Conservation (phyloP, 331 rosid species). For the Malus hybrid region DNA sequence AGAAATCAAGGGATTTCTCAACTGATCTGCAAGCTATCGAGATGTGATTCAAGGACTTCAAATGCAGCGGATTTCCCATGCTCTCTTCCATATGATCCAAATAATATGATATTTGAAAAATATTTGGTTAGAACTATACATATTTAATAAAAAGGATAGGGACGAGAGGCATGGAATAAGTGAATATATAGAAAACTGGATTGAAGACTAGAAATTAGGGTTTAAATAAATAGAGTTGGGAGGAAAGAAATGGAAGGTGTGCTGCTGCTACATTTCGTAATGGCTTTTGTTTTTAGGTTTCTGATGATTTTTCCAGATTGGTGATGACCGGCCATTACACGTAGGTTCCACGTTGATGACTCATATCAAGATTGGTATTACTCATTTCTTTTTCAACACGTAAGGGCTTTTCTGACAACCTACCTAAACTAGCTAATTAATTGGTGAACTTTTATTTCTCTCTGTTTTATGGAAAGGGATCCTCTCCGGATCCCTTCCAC, state of each 20-base stretch:
- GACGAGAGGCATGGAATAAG: neutral
- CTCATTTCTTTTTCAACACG: neutral
- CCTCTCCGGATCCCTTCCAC: too few relatives aligned
- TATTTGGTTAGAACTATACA: too few relatives aligned
- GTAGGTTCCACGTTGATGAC: neutral
- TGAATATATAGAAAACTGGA: neutral
- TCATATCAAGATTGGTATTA: neutral
- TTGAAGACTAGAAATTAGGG: neutral
- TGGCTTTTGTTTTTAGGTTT: neutral
- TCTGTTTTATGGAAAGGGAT: too few relatives aligned
- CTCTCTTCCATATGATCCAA: neutral
- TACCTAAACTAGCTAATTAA: neutral
- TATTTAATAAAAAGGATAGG: too few relatives aligned
- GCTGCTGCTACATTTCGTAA: neutral
- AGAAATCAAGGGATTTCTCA: slow-evolving; percentile 49
- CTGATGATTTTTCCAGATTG: neutral
- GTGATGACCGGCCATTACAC: neutral
- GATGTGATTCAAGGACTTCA: slow-evolving; percentile 67
- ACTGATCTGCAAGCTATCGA: slow-evolving; percentile 53
- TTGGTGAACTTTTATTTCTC: neutral
- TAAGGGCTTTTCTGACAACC: too few relatives aligned
- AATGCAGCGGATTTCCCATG: slow-evolving; percentile 52
- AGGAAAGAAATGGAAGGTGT: neutral
- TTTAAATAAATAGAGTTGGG: neutral
- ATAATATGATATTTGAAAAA: too few relatives aligned